Base-by-base conservation (phyloP, 495 filamentous ascomycete species). In the Pyrenula massariospora region DNA sequence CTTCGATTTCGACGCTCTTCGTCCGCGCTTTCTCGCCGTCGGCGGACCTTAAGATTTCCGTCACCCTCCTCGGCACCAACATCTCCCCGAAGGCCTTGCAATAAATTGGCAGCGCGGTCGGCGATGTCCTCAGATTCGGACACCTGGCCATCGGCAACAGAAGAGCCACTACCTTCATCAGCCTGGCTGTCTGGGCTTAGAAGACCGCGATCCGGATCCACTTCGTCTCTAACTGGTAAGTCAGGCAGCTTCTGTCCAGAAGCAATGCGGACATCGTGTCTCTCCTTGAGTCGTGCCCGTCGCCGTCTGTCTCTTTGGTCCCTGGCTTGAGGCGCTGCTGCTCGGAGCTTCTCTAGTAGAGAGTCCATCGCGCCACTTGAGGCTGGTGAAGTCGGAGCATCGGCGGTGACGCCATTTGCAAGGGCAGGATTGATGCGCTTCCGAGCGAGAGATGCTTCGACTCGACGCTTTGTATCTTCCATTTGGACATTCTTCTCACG, bases 311-410 rank as follows among this genome's bases (percentile, higher is more conserved):
- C 93, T 60, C 93, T 78, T 64, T 91, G 84, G 67, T 95, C 89
- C 57, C 87, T 75, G 3, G 89, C 80, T 71, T 95, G 88, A 23
- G 93, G 94, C 25, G 89, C 91, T 1, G 93, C 93, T 42, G 91
- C 90, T 54, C 93, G 87, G 54, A 98, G 74, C 70, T 96, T 97
- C 81, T 96, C 88, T 42, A 98, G 80, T n/a, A 98, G 76, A 12
- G 84, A 86, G 73, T 98, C 93, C 90, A 98, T 97, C 36, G 92
- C 94, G 49, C 93, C 94, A 50, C 89, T 86, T 25, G 84, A 80
- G 25, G 78, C 80, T n/a, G 92, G 87, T 10, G 88, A 86, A 20
- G 77, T 73, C 1, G 83, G 81, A 2, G 70, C 70, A 12, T 72
- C 73, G 19, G 69, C 59, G n/a, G 62, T 56, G 56, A 62, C 61